These are phyloP conservation scores for Boletus rufocinnamomeus DNA, from an alignment of 768 basidiomycete species.

Conservation along the genomic window DNA sequence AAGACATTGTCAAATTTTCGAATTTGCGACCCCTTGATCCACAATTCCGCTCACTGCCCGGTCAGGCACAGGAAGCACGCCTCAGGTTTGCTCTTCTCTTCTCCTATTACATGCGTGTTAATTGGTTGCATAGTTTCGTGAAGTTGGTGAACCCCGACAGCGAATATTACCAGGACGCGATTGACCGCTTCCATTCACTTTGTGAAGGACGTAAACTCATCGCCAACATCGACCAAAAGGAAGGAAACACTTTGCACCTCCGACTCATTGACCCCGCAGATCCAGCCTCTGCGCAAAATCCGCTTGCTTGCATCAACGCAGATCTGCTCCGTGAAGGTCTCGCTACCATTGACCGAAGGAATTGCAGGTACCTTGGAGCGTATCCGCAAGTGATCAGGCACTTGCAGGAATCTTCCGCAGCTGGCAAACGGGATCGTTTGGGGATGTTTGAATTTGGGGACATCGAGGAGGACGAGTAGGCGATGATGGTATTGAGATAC, in stretches of 20 bases:
- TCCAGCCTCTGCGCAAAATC: conserved; percentile 65
- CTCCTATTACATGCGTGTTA: neutral
- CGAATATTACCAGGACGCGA: conserved; percentile 85
- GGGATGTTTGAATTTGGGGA: conserved; percentile 95
- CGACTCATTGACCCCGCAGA: conserved; percentile 90
- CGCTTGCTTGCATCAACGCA: conserved; percentile 80
- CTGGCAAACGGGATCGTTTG: conserved; percentile 71
- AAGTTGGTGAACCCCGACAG: conserved; percentile 77
- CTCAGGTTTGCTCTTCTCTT: conserved; percentile 56
- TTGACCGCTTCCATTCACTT: conserved; percentile 81
- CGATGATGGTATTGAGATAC: conserved; percentile 12
- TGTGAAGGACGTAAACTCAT: conserved; percentile 95
- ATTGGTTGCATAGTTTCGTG: conserved; percentile 63
- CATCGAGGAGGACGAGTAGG: conserved; percentile 75
- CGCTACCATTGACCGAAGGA: conserved; percentile 76
- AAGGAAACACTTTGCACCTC: conserved; percentile 77
- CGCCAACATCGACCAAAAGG: conserved; percentile 90
- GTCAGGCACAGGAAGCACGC: conserved; percentile 94
- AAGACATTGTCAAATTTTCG: conserved; percentile 82
- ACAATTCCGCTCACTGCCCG: conserved; percentile 86
- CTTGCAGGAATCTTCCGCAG: conserved; percentile 57
- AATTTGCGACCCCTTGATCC: conserved; percentile 86
- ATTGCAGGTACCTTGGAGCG: conserved; percentile 66
- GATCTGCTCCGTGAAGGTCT: conserved; percentile 89
- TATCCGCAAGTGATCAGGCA: conserved; percentile 71